Base-by-base conservation (phyloP, 139 green algal species). In the Chlorella sp. region DNA sequence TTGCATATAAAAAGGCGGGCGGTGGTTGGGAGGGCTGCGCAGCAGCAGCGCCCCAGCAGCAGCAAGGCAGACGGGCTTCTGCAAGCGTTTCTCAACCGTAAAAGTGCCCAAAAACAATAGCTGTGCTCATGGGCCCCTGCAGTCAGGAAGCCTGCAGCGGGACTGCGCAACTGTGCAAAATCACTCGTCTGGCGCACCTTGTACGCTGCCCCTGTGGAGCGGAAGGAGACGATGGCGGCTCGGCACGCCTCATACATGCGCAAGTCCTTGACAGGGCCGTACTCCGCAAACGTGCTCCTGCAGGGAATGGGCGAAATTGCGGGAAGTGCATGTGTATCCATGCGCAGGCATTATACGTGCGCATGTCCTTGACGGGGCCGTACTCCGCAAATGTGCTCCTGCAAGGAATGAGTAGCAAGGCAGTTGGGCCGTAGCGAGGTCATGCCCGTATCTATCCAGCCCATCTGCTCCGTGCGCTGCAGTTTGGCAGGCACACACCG, bases 361-460 rank as follows among this genome's bases (percentile, higher is more conserved):
- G 51, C 51, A 81, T 17, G 3, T 65, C 47, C 74, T 81, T 81
- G n/a, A 81, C 74, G 1, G 55, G 74, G 9, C 74, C 74, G 32
- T 81, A 81, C 32, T 81, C 74, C 18, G 74, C 47, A 67, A 81
- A 81, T 2, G 47, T 81, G 30, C 39, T 65, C 47, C 74, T 81
- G 74, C 74, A 65, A 0, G 1, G 26, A 6, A 12, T 3, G 41
- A n/a, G n/a, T n/a, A n/a, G n/a, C n/a, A n/a, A n/a, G n/a, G n/a
- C n/a, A n/a, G n/a, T n/a, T n/a, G n/a, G n/a, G n/a, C n/a, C n/a
- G n/a, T n/a, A n/a, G n/a, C n/a, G n/a, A n/a, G n/a, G n/a, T n/a
- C n/a, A n/a, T n/a, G n/a, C n/a, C n/a, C n/a, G n/a, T n/a, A n/a
- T 11, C 7, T 55, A 55, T 11, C 11, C 44, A 55, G 44, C 44